Evolutionary conservation across 2,329 filamentous ascomycete genomes (phyloP).

Genomic region (Penicillium crustosum): DNA sequence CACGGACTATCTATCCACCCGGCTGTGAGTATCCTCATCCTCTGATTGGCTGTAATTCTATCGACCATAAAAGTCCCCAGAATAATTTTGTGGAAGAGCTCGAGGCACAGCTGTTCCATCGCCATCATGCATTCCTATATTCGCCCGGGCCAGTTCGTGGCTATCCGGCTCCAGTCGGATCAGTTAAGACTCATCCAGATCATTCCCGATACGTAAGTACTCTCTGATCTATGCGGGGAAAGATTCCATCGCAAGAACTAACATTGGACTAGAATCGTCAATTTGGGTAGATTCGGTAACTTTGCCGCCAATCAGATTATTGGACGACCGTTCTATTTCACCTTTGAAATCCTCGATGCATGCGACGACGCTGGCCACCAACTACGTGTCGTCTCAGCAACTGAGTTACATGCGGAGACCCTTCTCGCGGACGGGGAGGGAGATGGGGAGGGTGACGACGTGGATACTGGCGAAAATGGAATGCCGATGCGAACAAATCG

Average conservation of each 20-base stretch:
- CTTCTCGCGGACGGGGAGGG: conserved; percentile 55
- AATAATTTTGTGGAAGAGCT: conserved; percentile 18
- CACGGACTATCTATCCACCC: conserved; percentile 8
- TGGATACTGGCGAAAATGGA: conserved; percentile 35
- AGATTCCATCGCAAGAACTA: conserved; percentile 15
- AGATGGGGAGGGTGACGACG: conserved; percentile 40
- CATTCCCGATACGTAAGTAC: conserved; percentile 63
- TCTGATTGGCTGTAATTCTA: conserved; percentile 15
- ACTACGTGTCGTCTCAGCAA: conserved; percentile 74
- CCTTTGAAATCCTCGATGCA: conserved; percentile 82
- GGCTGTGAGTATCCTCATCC: background rate
- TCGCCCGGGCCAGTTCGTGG: conserved; percentile 39
- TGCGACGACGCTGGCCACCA: conserved; percentile 61
- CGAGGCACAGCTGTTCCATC: conserved; percentile 1
- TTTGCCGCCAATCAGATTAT: conserved; percentile 89
- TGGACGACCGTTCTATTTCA: conserved; percentile 86
- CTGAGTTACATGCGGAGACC: conserved; percentile 77
- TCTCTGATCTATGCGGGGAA: conserved; percentile 4
- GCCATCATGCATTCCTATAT: conserved; percentile 44
- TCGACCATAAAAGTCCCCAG: conserved; percentile 13
- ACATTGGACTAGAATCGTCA: conserved; percentile 65
- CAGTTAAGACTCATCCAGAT: conserved; percentile 59
- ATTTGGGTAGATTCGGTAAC: conserved; percentile 86
- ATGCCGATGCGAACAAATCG: conserved; percentile 62
- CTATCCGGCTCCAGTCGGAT: conserved; percentile 53